Percentiles rank a stretch among this genome's conserved stretches.
phyloP scores from a whole-genome alignment of 2,329 filamentous ascomycete genomes.

The Boeremia lycopersici region DNA sequence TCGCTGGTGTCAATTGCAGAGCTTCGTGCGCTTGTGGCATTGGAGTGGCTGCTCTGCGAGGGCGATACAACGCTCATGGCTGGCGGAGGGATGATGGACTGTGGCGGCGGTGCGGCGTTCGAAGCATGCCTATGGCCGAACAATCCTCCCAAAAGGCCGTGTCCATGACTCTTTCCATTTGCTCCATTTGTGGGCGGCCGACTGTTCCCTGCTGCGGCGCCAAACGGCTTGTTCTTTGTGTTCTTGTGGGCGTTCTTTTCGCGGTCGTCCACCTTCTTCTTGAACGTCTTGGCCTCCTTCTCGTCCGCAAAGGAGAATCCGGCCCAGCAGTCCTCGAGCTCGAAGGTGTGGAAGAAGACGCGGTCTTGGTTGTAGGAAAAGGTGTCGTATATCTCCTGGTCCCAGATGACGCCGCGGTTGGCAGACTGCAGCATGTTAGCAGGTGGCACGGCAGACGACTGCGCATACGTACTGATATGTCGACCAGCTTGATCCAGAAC shows the following conservation, averaged over 20 bases:
- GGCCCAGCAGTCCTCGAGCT: slow-evolving; percentile 89
- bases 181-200: slow-evolving; percentile 35
- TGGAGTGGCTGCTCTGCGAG: slow-evolving; percentile 42
- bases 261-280: slow-evolving; percentile 95
- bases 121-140: slow-evolving; percentile 57
- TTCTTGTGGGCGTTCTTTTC: slow-evolving; percentile 95
- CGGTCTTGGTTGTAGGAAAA: slow-evolving; percentile 97
- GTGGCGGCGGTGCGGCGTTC: slow-evolving; percentile 48
- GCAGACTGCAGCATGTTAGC: slow-evolving; percentile 59
- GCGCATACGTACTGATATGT: slow-evolving; percentile 76
- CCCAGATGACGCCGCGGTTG: slow-evolving; percentile 41
- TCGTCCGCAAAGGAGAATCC: slow-evolving; percentile 93
- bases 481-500: slow-evolving; percentile 96
- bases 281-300: slow-evolving; percentile 95
- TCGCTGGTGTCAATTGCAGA: slow-evolving; percentile 65
- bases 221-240: slow-evolving; percentile 78
- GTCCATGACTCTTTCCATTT: slow-evolving; percentile 45
- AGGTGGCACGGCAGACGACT: neutral
- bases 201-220: slow-evolving; percentile 43
- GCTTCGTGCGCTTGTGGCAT: slow-evolving; percentile 43
- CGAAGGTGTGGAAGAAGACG: slow-evolving; percentile 97
- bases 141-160: slow-evolving; percentile 60
- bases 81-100: slow-evolving; percentile 60
- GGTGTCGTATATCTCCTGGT: slow-evolving; percentile 92
- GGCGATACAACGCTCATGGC: slow-evolving; percentile 48